Percentiles rank a stretch among this genome's conserved stretches.
phyloP scores from a whole-genome alignment of 2,329 filamentous ascomycete genomes.

The Septoria petroselini region DNA sequence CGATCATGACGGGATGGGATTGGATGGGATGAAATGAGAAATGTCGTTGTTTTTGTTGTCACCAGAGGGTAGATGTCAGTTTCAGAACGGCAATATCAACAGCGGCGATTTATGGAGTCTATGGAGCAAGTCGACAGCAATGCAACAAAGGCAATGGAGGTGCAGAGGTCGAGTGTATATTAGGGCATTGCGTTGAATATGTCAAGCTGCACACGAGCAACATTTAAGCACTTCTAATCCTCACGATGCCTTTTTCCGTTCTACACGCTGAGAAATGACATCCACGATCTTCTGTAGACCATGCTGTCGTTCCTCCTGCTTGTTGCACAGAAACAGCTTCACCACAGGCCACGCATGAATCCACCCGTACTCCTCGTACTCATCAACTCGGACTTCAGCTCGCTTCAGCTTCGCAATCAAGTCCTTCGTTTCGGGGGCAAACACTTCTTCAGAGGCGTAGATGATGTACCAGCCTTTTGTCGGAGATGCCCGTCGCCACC shows the following conservation, averaged over 20 bases:
- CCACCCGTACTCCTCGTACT: slow-evolving; percentile 60
- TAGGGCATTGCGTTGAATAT: too few relatives aligned
- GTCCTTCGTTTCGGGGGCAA: slow-evolving; percentile 65
- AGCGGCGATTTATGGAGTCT: too few relatives aligned
- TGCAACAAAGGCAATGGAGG: too few relatives aligned
- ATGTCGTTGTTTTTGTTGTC: too few relatives aligned
- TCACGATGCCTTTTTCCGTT: slow-evolving; percentile 17
- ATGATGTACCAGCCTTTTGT: slow-evolving; percentile 64
- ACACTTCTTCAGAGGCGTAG: slow-evolving; percentile 74
- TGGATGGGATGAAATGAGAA: not conserved
- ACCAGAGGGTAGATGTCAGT: too few relatives aligned
- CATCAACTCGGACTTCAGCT: slow-evolving; percentile 54
- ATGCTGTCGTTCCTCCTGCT: slow-evolving; percentile 45
- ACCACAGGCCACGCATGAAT: slow-evolving; percentile 84
- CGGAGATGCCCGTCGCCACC: slow-evolving; percentile 67
- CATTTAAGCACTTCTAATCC: not conserved
- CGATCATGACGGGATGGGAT: too few relatives aligned
- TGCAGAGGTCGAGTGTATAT: too few relatives aligned
- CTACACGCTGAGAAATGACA: slow-evolving; percentile 24
- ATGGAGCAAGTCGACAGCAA: too few relatives aligned
- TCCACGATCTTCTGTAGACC: slow-evolving; percentile 48
- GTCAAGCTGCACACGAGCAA: not conserved
- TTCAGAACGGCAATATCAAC: too few relatives aligned
- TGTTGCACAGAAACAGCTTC: slow-evolving; percentile 54
- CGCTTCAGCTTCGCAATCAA: slow-evolving; percentile 57